These are phyloP conservation scores for Drechslerella stenobrocha DNA, from an alignment of 2,329 filamentous ascomycete species.

Conservation along the genomic window DNA sequence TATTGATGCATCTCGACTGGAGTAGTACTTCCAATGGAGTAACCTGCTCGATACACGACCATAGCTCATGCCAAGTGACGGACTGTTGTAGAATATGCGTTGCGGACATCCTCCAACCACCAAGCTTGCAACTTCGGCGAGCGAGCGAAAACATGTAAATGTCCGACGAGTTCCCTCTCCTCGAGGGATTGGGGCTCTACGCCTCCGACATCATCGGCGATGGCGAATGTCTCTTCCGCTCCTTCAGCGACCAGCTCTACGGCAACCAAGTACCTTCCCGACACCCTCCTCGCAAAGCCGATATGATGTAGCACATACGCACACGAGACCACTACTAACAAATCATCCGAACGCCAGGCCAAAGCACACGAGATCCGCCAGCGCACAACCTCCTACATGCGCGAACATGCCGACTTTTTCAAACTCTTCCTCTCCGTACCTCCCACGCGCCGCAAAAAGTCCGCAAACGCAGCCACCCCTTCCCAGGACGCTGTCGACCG, in stretches of 20 bases:
- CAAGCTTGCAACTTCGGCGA: background rate
- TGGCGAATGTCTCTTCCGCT: conserved; percentile 60
- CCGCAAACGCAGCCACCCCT: conserved; percentile 61
- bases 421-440: conserved; percentile 66
- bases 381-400: conserved; percentile 63
- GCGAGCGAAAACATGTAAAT: conserved; percentile 34
- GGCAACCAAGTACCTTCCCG: conserved; percentile 33
- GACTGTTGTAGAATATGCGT: conserved; percentile 23
- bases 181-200: conserved; percentile 64
- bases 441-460: conserved; percentile 58
- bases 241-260: conserved; percentile 52
- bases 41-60: too few relatives aligned
- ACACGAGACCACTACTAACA: background rate
- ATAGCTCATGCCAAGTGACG: too few relatives aligned
- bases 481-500: conserved; percentile 61
- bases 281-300: conserved; percentile 2
- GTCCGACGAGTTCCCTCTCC: conserved; percentile 62
- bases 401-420: conserved; percentile 65
- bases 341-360: background rate
- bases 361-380: conserved; percentile 60
- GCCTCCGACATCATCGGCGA: conserved; percentile 65
- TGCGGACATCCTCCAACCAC: background rate
- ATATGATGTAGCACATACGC: too few relatives aligned
- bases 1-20: too few relatives aligned
- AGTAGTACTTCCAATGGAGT: too few relatives aligned